Conservation (phyloP, 106 monocot species). For the Allium fistulosum region DNA sequence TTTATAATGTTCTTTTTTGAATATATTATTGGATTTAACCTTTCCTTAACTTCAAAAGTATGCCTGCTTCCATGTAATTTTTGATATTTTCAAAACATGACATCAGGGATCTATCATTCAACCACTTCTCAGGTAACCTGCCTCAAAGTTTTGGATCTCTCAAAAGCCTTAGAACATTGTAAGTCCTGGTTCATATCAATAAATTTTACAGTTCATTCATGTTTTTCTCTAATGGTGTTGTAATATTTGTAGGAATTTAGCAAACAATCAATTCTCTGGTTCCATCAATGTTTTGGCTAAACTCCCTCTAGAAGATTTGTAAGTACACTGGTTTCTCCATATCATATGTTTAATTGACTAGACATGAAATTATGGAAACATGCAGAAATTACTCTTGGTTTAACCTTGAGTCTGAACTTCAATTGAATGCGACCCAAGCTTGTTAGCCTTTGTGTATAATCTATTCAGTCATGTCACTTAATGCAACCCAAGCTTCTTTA, state of each 20-base stretch:
- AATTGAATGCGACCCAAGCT: no score
- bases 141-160: constrained; percentile 76
- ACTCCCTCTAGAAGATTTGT: constrained; percentile 77
- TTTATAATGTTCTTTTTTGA: no score
- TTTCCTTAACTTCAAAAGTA: no score
- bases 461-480: no score
- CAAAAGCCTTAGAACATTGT: constrained; percentile 67
- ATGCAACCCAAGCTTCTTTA: not conserved
- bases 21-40: no score
- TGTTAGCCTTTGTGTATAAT: no score
- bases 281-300: constrained; percentile 59
- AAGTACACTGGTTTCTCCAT: constrained; percentile 21
- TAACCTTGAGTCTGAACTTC: no score
- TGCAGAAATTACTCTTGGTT: no score
- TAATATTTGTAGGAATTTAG: constrained; percentile 45
- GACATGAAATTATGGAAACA: no score
- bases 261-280: constrained; percentile 92
- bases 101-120: constrained; percentile 87
- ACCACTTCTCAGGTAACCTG: constrained; percentile 74
- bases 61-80: not conserved
- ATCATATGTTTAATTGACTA: no score
- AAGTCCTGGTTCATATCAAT: constrained; percentile 13
- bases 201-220: constrained; percentile 4
- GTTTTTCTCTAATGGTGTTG: not conserved
- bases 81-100: constrained; percentile 25